Evolutionary conservation across 176 grass and related monocot genomes (phyloP).

Genomic region (Triticum urartu): DNA sequence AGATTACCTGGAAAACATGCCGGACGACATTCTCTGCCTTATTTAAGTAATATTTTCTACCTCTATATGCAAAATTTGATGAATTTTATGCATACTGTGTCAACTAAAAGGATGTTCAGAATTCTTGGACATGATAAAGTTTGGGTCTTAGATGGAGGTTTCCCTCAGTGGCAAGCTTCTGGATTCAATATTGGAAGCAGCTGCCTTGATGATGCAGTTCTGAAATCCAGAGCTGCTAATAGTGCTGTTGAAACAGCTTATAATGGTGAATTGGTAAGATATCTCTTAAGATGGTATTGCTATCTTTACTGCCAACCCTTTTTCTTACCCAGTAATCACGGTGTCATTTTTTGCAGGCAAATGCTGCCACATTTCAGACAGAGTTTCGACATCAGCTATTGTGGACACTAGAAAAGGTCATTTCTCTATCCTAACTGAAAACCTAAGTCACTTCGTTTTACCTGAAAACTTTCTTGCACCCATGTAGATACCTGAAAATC

Average conservation of each 20-base stretch:
- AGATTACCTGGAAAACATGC: neutral
- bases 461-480: constrained; percentile 19
- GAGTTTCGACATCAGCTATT: constrained; percentile 74
- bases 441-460: constrained; percentile 9
- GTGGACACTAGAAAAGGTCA: constrained; percentile 74
- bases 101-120: constrained; percentile 72
- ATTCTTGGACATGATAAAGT: constrained; percentile 83
- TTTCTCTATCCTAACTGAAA: constrained; percentile 26
- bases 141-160: constrained; percentile 91
- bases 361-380: constrained; percentile 55
- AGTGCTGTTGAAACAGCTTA: constrained; percentile 58
- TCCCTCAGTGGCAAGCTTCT: constrained; percentile 78
- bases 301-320: neutral
- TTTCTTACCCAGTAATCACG: neutral
- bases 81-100: neutral
- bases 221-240: constrained; percentile 53
- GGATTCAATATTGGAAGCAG: constrained; percentile 60
- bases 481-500: neutral
- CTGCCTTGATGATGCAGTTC: constrained; percentile 41
- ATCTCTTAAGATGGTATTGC: neutral
- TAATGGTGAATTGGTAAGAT: constrained; percentile 61
- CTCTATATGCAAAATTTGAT: neutral
- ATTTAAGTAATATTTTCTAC: neutral
- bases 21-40: neutral
- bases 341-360: constrained; percentile 38